Conservation (phyloP, 2,329 filamentous ascomycete genomes). For the Phialocephala subalpina region DNA sequence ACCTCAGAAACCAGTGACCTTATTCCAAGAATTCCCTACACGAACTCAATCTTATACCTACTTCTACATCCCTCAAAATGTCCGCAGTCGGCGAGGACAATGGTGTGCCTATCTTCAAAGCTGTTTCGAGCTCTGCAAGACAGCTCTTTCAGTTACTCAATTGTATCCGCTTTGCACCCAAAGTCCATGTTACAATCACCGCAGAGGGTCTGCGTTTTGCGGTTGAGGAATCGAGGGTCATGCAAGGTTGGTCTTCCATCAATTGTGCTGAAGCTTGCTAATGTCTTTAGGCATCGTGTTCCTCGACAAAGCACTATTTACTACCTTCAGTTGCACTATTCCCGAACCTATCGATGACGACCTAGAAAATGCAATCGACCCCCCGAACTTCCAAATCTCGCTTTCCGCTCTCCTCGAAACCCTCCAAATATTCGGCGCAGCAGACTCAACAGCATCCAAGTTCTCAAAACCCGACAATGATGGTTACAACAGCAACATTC, state of each 20-base stretch:
- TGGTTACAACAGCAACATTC: constrained; percentile 66
- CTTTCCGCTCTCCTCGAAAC: constrained; percentile 90
- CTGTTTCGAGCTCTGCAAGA: constrained; percentile 79
- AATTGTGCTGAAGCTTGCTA: constrained; percentile 10
- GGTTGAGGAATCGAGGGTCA: constrained; percentile 86
- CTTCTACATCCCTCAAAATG: constrained; percentile 34
- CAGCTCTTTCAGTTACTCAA: constrained; percentile 72
- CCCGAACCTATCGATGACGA: constrained; percentile 46
- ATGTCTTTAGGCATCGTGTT: constrained; percentile 72
- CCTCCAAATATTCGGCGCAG: constrained; percentile 92
- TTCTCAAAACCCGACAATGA: constrained; percentile 66
- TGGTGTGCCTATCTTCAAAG: constrained; percentile 68
- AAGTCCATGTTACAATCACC: constrained; percentile 76
- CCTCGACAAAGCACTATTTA: constrained; percentile 88
- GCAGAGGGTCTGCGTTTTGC: constrained; percentile 87
- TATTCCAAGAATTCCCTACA: constrained; percentile 13
- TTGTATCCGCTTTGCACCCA: constrained; percentile 64
- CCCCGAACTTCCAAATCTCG: constrained; percentile 85
- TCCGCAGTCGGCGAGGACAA: constrained; percentile 37
- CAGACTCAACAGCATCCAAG: constrained; percentile 66
- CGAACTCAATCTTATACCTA: not conserved
- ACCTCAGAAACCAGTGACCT: constrained; percentile 32
- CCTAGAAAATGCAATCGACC: constrained; percentile 41
- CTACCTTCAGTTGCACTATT: constrained; percentile 77
- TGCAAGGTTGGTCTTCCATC: constrained; percentile 74